Percentiles rank a stretch among this genome's conserved stretches.
These are phyloP conservation scores for Thymus quinquecostatus DNA, from an alignment of 257 asterid species.

Conservation along the genomic window DNA sequence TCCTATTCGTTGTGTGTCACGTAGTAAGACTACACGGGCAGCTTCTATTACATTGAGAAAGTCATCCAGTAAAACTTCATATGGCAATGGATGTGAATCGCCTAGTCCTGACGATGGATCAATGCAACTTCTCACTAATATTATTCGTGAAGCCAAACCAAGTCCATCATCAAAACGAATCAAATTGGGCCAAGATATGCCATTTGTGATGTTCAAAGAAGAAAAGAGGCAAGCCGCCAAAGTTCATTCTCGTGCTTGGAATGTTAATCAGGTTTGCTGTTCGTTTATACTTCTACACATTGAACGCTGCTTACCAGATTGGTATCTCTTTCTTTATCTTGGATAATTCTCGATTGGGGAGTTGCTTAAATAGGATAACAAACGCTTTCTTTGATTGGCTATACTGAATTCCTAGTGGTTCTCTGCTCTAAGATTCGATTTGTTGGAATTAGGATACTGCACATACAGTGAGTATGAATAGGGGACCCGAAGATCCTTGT, in stretches of 20 bases:
- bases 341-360: background rate
- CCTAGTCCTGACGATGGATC: constrained; percentile 59
- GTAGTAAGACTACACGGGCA: constrained; percentile 56
- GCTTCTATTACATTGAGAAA: constrained; percentile 52
- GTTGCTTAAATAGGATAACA: constrained; percentile 8
- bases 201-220: constrained; percentile 41
- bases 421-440: constrained; percentile 26
- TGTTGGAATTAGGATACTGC: constrained; percentile 49
- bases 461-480: constrained; percentile 38
- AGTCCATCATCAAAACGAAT: constrained; percentile 84
- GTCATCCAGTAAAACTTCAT: constrained; percentile 45
- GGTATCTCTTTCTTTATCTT: background rate
- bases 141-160: constrained; percentile 81
- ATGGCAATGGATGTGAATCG: constrained; percentile 53
- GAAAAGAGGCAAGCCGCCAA: constrained; percentile 44
- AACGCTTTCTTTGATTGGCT: constrained; percentile 12
- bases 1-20: constrained; percentile 83
- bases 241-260: constrained; percentile 50
- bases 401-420: constrained; percentile 18
- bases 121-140: constrained; percentile 54
- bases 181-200: constrained; percentile 73
- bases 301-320: background rate
- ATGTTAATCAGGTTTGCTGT: constrained; percentile 48
- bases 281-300: background rate
- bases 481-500: constrained; percentile 51